Evolutionary conservation across 192 early-diverging fungal genomes (phyloP).

Genomic region (Backusella mclennaniae): DNA sequence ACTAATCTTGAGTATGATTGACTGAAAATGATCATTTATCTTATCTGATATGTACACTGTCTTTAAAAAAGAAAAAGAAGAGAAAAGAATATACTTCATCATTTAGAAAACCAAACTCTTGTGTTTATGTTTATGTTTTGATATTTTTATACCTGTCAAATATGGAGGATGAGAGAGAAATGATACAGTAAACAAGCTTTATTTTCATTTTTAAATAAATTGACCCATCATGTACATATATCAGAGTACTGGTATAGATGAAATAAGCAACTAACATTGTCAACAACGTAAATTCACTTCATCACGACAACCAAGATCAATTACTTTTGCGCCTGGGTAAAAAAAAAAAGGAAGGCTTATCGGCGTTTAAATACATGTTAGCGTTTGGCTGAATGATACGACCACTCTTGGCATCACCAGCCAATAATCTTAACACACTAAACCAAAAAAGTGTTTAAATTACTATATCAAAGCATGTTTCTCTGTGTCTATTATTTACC

Average conservation of each 20-base stretch:
- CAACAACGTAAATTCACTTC: background rate
- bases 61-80: background rate
- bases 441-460: no score
- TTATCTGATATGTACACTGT: background rate
- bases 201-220: background rate
- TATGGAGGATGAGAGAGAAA: background rate
- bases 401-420: background rate
- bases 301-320: background rate
- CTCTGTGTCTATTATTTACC: background rate
- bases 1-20: background rate
- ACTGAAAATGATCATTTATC: background rate
- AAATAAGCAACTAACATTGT: background rate
- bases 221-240: background rate
- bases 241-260: background rate
- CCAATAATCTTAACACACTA: no score
- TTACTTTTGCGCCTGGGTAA: background rate
- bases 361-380: background rate
- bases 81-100: background rate
- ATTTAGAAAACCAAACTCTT: background rate
- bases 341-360: background rate
- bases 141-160: background rate
- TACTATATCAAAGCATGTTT: no score
- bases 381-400: background rate
- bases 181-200: background rate
- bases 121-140: background rate